Base-by-base conservation (phyloP, 441 rosid genomes). In the Populus hybrid region DNA sequence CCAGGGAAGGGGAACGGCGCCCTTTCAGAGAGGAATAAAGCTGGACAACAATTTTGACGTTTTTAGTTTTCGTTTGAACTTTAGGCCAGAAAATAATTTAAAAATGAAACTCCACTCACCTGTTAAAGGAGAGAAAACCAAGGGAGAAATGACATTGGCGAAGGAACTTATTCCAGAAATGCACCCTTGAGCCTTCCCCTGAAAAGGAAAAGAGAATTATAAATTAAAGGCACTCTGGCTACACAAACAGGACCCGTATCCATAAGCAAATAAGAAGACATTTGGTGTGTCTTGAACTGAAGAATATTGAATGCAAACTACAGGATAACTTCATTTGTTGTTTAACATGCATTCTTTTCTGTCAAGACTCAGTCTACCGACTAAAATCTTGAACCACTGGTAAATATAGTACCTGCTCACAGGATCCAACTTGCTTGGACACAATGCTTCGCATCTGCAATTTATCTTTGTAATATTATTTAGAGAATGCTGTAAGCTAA, bases 161-260 rank as follows among this genome's bases (percentile, higher is more conserved):
- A 95, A 85, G 20, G 97, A 88, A 75, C 90, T 82, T 75, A 95
- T 88, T 79, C 97, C 93, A 65, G 97, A 90, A 77, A 93, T 90
- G 77, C 92, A 85, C 26, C 99, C 97, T 83, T 95, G 99, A 77
- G 93, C 94, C 88, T 87, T 95, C 20, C 99, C 97, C 99, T 93
- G 88, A 40, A 80, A 67, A 74, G 36, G 8, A 21, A 38, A 57
- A 34, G 9, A 67, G 32, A 36, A 36, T 42, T n/a, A 24, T 35
- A 69, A 10, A 50, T 50, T 16, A 50, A 5, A 50, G 8, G 59
- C 8, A 50, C 59, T 30, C 32, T 3, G 32, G 32, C 32, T 30
- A 30, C 32, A 7, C 38, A 35, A 35, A 35, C 38, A 35, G 32
- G 32, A 30, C 32, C 32, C 32, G 1, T 34, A 40, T 46, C 36